phyloP scores from a whole-genome alignment of 2,329 filamentous ascomycete genomes.

The Fusarium temperatum region DNA sequence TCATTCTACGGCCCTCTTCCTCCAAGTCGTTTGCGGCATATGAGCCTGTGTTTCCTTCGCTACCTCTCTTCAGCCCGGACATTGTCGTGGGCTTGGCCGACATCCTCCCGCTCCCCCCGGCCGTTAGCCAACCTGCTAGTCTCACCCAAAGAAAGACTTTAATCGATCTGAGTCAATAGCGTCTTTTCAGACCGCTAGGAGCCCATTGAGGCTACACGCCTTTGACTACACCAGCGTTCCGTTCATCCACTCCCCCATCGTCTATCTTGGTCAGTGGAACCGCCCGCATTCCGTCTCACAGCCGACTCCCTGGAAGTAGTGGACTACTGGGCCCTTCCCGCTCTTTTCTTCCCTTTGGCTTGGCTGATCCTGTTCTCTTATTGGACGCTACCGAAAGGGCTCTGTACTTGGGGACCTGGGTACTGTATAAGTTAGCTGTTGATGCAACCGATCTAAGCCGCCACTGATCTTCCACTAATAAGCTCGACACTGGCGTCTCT shows the following conservation, averaged over 20 bases:
- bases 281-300: conserved; percentile 39
- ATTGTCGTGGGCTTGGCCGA: background rate
- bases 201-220: conserved; percentile 9
- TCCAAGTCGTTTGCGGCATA: background rate
- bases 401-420: conserved; percentile 25
- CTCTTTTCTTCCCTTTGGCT: conserved; percentile 29
- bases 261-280: conserved; percentile 35
- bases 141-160: conserved; percentile 6
- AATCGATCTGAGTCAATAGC: conserved; percentile 12
- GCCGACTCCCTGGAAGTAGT: conserved; percentile 38
- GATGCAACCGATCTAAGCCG: conserved; percentile 38
- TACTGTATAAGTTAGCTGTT: conserved; percentile 35
- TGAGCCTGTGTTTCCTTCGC: background rate
- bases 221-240: conserved; percentile 23
- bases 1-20: background rate
- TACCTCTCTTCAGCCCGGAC: background rate
- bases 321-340: conserved; percentile 34
- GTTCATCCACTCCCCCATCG: conserved; percentile 27
- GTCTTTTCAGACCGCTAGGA: conserved; percentile 11
- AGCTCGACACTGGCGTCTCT: conserved; percentile 25
- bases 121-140: conserved; percentile 1
- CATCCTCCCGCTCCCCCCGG: background rate
- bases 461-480: conserved; percentile 23
- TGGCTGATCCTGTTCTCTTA: conserved; percentile 25
- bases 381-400: conserved; percentile 24